Percentiles rank a stretch among this genome's conserved stretches.
Evolutionary conservation across 352 stramenopile genomes (phyloP).

Genomic region (Phytophthora colocasiae): DNA sequence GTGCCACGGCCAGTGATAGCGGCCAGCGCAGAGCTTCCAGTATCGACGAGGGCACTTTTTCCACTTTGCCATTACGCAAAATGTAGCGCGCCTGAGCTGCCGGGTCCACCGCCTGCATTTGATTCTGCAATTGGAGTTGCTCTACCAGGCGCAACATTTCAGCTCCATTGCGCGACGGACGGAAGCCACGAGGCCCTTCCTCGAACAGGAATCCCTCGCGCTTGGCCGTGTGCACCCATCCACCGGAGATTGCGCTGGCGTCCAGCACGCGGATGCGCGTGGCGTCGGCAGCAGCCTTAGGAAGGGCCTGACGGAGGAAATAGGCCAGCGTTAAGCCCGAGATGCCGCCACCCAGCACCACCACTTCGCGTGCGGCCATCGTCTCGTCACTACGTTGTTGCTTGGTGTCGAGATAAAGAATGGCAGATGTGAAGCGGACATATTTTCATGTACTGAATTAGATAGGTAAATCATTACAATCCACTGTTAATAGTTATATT

Average conservation of each 20-base stretch:
- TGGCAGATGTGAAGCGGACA: too few relatives aligned
- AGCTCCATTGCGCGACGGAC: conserved; percentile 82
- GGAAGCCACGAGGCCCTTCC: conserved; percentile 83
- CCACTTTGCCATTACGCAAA: conserved; percentile 68
- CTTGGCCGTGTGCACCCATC: conserved; percentile 75
- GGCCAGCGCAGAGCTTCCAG: conserved; percentile 72
- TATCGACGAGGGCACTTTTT: conserved; percentile 73
- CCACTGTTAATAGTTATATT: too few relatives aligned
- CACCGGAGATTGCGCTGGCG: conserved; percentile 51
- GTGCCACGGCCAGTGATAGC: conserved; percentile 57
- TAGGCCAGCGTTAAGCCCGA: conserved; percentile 81
- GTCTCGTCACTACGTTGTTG: background rate
- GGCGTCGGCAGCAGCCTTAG: conserved; percentile 23
- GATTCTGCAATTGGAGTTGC: conserved; percentile 66
- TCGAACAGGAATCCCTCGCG: conserved; percentile 82
- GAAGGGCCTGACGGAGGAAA: conserved; percentile 71
- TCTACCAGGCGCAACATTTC: conserved; percentile 89
- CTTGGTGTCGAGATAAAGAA: too few relatives aligned
- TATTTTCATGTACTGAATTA: too few relatives aligned
- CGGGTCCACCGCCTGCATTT: conserved; percentile 73
- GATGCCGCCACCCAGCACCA: conserved; percentile 87
- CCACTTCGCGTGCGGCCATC: conserved; percentile 50
- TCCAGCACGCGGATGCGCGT: conserved; percentile 81
- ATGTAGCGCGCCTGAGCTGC: conserved; percentile 79
- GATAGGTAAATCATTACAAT: too few relatives aligned